phyloP scores from a whole-genome alignment of 2,329 filamentous ascomycete genomes.

The Paraconiothyrium brasiliense region DNA sequence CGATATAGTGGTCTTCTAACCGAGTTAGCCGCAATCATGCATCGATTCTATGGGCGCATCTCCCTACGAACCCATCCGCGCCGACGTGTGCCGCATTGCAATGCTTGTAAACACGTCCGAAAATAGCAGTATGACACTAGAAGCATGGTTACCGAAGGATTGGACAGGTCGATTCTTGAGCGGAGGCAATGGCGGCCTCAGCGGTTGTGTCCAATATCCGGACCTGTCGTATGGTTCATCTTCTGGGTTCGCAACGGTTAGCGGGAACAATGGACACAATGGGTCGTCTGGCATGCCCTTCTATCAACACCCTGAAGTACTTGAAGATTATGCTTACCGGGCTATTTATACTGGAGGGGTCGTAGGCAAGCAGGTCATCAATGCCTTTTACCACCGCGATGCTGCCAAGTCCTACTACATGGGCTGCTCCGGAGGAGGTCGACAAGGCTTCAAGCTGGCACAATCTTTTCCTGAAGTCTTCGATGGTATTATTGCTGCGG shows the following conservation, averaged over 20 bases:
- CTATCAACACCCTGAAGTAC: slow-evolving; percentile 52
- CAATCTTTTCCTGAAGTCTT: slow-evolving; percentile 48
- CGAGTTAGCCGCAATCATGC: too few relatives aligned
- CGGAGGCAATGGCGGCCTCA: slow-evolving; percentile 46
- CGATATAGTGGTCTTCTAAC: too few relatives aligned
- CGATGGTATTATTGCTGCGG: slow-evolving; percentile 49
- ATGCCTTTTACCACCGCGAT: slow-evolving; percentile 51
- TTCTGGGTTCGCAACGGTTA: slow-evolving; percentile 47
- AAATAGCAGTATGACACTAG: slow-evolving; percentile 42
- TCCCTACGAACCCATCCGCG: too few relatives aligned
- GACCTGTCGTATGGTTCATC: slow-evolving; percentile 45
- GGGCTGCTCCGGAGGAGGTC: slow-evolving; percentile 49
- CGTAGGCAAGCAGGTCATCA: slow-evolving; percentile 53
- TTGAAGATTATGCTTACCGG: slow-evolving; percentile 58
- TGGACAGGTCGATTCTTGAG: slow-evolving; percentile 48
- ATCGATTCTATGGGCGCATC: too few relatives aligned
- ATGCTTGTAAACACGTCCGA: neutral
- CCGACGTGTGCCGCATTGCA: too few relatives aligned
- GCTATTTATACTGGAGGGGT: slow-evolving; percentile 40
- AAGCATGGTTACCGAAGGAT: slow-evolving; percentile 50
- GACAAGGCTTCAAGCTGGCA: slow-evolving; percentile 47
- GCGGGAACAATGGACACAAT: slow-evolving; percentile 50
- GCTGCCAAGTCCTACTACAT: slow-evolving; percentile 53
- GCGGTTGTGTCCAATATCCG: slow-evolving; percentile 45
- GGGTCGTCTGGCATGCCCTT: slow-evolving; percentile 53